These are phyloP conservation scores for Suaeda aralocaspica DNA, from an alignment of 148 eudicot species.

Conservation along the genomic window DNA sequence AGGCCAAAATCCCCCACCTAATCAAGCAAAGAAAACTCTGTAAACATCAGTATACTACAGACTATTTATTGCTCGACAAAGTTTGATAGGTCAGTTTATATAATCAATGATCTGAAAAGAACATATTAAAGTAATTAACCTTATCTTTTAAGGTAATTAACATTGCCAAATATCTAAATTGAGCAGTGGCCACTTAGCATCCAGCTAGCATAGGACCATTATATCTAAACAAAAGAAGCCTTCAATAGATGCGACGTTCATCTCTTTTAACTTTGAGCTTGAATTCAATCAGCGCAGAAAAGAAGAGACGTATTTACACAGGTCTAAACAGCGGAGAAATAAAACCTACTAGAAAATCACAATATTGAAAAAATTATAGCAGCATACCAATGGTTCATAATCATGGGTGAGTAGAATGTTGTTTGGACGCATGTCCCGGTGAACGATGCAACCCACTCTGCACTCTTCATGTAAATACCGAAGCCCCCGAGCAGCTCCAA, in stretches of 20 bases:
- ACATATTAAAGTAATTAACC: not conserved
- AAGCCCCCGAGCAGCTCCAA: constrained; percentile 70
- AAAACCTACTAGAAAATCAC: not conserved
- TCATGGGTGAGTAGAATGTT: constrained; percentile 76
- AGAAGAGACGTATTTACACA: not conserved
- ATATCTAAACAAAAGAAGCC: not conserved
- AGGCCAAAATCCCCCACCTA: constrained; percentile 80
- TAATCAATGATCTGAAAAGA: not conserved
- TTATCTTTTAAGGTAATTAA: not conserved
- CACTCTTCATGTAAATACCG: constrained; percentile 78
- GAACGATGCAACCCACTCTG: constrained; percentile 77
- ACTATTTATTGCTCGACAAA: not conserved
- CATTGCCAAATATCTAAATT: not conserved
- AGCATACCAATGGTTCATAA: constrained; percentile 60
- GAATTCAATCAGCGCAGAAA: not conserved
- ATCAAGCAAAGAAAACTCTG: constrained; percentile 1
- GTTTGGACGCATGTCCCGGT: constrained; percentile 78
- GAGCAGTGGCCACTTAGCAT: not conserved
- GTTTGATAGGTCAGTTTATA: not conserved
- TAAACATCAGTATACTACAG: not conserved
- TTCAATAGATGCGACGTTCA: not conserved
- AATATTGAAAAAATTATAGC: not conserved
- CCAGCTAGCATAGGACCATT: not conserved
- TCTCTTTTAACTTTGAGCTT: not conserved
- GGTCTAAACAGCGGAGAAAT: no score